Evolutionary conservation across 139 green algal genomes (phyloP).

Genomic region (Raphidocelis subcapitata): DNA sequence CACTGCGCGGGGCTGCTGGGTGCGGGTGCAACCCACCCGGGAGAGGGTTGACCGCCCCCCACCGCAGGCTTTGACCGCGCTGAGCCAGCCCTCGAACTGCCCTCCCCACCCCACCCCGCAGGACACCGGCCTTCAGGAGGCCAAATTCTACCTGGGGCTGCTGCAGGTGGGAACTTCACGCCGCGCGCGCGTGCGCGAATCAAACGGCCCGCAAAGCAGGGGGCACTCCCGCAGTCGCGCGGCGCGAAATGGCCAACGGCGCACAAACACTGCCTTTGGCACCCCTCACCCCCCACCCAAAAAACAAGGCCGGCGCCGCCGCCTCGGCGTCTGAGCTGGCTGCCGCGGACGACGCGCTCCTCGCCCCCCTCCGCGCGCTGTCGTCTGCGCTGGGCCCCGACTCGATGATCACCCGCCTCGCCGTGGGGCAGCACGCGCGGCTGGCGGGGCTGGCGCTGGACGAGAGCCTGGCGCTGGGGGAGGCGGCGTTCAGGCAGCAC

Average conservation of each 20-base stretch:
- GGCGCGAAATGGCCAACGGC: too few species aligned
- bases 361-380: background rate
- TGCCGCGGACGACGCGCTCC: slow-evolving; percentile 9
- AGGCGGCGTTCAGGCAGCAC: slow-evolving; percentile 48
- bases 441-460: slow-evolving; percentile 18
- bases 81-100: background rate
- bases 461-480: slow-evolving; percentile 20
- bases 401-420: slow-evolving; percentile 46
- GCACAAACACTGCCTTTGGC: too few species aligned
- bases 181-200: background rate
- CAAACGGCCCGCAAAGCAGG: too few species aligned
- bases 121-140: slow-evolving; percentile 34
- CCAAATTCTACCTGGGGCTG: slow-evolving; percentile 36
- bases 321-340: slow-evolving; percentile 6
- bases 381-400: slow-evolving; percentile 23
- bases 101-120: background rate
- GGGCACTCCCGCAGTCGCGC: too few species aligned
- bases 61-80: too few species aligned
- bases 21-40: too few species aligned
- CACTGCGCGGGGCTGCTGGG: too few species aligned
- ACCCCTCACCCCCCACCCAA: too few species aligned
- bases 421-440: slow-evolving; percentile 27
- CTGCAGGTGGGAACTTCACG: slow-evolving; percentile 26
- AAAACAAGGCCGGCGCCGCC: background rate
- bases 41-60: too few species aligned